Base-by-base conservation (phyloP, 805 yeast genomes). In the Suhomyces prunicola region DNA sequence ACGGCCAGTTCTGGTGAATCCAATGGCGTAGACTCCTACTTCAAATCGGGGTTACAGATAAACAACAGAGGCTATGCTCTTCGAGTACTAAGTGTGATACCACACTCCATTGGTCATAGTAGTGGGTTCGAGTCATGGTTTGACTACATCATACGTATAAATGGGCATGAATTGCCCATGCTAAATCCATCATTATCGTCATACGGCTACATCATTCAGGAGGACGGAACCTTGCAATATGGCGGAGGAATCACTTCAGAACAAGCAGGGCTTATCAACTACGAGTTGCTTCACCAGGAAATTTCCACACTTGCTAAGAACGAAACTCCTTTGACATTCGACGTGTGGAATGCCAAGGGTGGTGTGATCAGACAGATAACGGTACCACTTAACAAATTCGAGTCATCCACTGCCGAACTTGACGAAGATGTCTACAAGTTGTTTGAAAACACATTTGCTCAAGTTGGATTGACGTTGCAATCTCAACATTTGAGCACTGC, bases 271-370 rank as follows among this genome's bases (percentile, higher is more conserved):
- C 55, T 62, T 58, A 63, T 75, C 8, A 78, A 81, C 63, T 77
- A 72, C 57, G 73, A 75, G 44, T 57, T 72, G 54, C 67, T 82
- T 44, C 55, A 70, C 13, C 71, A 73, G 53, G 84, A 80, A 54
- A 68, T 83, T 15, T 54, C 61, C 33, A 72, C 66, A 50, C 60
- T 68, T 23, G 66, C 70, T 24, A 52, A 60, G 7, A 60, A 63
- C 44, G 61, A 74, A 27, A 69, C 74, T 23, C 67, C 76, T 3
- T 70, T 88, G 5, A 70, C 75, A 8, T 72, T 92, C 44, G 84
- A 80, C 48, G 83, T 90, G 2, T 92, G 97, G 96, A 84, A 83
- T 45, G 94, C 96, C 2, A 91, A 91, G 70, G 97, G 97, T 22
- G 91, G 91, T 1, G 63, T 77, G 6, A 47, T 72, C 15, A 65